Evolutionary conservation across 352 stramenopile genomes (phyloP).

Genomic region (Globisporangium sylvaticum): DNA sequence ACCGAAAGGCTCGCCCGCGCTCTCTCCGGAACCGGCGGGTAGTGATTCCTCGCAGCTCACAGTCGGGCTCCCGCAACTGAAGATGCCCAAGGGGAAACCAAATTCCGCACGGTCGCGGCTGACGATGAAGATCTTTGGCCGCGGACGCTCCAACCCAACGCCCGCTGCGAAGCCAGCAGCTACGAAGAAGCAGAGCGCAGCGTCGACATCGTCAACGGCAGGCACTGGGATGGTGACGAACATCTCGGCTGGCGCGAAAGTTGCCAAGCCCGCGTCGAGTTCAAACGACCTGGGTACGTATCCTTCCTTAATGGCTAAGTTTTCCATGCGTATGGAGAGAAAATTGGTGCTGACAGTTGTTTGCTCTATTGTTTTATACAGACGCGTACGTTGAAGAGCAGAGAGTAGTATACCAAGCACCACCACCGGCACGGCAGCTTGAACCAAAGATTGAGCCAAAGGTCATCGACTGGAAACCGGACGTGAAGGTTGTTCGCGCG

Average conservation of each 20-base stretch:
- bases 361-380: background rate
- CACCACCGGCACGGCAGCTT: slow-evolving; percentile 28
- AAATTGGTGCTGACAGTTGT: background rate
- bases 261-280: slow-evolving; percentile 30
- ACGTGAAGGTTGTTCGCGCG: slow-evolving; percentile 67
- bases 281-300: slow-evolving; percentile 25
- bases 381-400: slow-evolving; percentile 26
- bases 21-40: slow-evolving; percentile 53
- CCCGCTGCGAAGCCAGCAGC: slow-evolving; percentile 25
- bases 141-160: slow-evolving; percentile 37
- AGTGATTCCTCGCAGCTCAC: slow-evolving; percentile 26
- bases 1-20: slow-evolving; percentile 54
- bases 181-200: slow-evolving; percentile 36
- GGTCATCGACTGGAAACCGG: slow-evolving; percentile 37
- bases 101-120: slow-evolving; percentile 70
- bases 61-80: slow-evolving; percentile 20
- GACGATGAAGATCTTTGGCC: slow-evolving; percentile 71
- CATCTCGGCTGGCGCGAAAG: slow-evolving; percentile 47
- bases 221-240: slow-evolving; percentile 38
- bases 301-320: background rate
- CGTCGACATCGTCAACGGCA: background rate
- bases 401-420: slow-evolving; percentile 12
- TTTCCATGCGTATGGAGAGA: background rate
- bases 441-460: slow-evolving; percentile 41
- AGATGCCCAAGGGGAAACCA: slow-evolving; percentile 53